Evolutionary conservation across 73 alveolate genomes (phyloP).

Genomic region (Paramecium sonneborni): DNA sequence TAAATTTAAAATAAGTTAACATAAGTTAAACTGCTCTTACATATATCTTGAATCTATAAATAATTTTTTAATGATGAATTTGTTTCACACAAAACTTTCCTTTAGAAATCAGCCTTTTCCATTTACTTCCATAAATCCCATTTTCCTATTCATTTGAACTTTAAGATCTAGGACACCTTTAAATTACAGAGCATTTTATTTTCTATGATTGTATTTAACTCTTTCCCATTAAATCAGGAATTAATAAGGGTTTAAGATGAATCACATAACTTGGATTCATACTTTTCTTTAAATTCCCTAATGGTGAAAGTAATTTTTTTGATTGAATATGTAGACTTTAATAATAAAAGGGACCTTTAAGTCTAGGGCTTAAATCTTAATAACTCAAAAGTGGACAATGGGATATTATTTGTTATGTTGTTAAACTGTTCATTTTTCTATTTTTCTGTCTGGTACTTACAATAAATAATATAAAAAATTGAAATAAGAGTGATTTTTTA

Average conservation of each 20-base stretch:
- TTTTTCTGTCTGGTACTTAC: background rate
- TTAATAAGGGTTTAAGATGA: background rate
- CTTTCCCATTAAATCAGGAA: conserved; percentile 3
- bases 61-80: background rate
- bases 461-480: background rate
- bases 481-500: background rate
- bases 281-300: background rate
- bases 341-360: background rate
- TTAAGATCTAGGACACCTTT: background rate
- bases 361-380: background rate
- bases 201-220: background rate
- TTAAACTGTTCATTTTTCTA: background rate
- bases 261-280: background rate
- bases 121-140: background rate
- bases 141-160: background rate
- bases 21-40: background rate
- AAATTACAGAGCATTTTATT: background rate
- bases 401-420: background rate
- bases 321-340: background rate
- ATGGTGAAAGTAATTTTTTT: background rate
- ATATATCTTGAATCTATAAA: background rate
- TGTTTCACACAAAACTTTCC: background rate
- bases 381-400: background rate
- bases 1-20: background rate
- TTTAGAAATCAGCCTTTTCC: background rate